These are phyloP conservation scores for Pyrenopolyporus hunteri DNA, from an alignment of 495 filamentous ascomycete genomes.

Conservation along the genomic window DNA sequence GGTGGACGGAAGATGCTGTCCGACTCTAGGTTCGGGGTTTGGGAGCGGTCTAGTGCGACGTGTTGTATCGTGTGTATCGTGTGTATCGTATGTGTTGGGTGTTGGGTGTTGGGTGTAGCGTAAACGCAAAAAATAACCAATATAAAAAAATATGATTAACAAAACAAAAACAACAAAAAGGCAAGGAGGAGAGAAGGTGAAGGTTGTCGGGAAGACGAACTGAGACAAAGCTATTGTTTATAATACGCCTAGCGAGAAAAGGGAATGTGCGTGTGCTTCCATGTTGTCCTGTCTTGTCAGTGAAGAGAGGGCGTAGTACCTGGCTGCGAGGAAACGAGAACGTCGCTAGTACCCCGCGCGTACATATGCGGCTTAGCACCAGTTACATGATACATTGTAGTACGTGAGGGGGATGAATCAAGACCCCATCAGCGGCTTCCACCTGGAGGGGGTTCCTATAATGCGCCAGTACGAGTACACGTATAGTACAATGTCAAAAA, in stretches of 20 bases:
- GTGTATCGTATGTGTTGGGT: too few relatives aligned
- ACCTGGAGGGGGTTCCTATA: slow-evolving; percentile 14
- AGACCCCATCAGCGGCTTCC: slow-evolving; percentile 3
- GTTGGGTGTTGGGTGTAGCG: too few relatives aligned
- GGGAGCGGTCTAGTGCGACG: not conserved
- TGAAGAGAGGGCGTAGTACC: slow-evolving; percentile 15
- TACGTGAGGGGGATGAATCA: slow-evolving; percentile 3
- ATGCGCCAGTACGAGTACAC: not conserved
- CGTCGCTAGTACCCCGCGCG: slow-evolving; percentile 20
- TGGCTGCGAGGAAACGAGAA: slow-evolving; percentile 21
- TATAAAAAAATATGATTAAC: too few relatives aligned
- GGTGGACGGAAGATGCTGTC: not conserved
- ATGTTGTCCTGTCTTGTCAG: not conserved
- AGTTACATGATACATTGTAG: slow-evolving; percentile 21
- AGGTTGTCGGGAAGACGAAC: slow-evolving; percentile 13
- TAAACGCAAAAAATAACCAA: too few relatives aligned
- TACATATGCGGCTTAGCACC: slow-evolving; percentile 22
- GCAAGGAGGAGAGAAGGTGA: slow-evolving; percentile 9
- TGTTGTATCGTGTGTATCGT: slow-evolving; percentile 12
- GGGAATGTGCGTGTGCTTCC: slow-evolving; percentile 1
- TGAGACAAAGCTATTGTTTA: slow-evolving; percentile 32
- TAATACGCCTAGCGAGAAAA: slow-evolving; percentile 26
- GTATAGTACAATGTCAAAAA: not conserved
- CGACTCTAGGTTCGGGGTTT: slow-evolving; percentile 5
- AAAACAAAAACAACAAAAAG: slow-evolving; percentile 1